Percentiles rank a stretch among this genome's conserved stretches.
These are phyloP conservation scores for Nakazawaea wyomingensis DNA, from an alignment of 805 yeast species.

Conservation along the genomic window DNA sequence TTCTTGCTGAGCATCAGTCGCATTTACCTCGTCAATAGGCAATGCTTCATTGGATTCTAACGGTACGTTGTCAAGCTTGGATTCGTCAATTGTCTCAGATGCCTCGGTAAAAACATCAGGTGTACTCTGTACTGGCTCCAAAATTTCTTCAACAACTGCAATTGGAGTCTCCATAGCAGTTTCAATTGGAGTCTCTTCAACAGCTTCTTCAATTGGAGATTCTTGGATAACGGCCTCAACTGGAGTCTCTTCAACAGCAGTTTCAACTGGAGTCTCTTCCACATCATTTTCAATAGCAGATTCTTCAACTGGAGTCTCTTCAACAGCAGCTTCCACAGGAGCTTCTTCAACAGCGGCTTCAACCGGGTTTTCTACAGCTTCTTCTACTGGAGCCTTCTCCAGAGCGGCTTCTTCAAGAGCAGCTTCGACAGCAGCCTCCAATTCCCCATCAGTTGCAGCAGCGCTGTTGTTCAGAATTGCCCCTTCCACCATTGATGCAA, in stretches of 20 bases:
- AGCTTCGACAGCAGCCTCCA: too few species aligned
- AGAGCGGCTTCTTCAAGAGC: too few species aligned
- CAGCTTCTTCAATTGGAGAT: not conserved
- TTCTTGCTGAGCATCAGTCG: not conserved
- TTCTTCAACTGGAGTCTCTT: not conserved
- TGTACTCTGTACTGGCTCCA: too few species aligned
- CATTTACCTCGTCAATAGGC: not conserved
- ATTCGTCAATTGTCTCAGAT: constrained; percentile 1
- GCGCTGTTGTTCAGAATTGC: too few species aligned
- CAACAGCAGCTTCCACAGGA: not conserved
- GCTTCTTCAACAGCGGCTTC: not conserved
- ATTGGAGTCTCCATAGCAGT: not conserved
- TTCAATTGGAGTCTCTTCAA: not conserved
- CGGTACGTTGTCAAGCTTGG: constrained; percentile 7
- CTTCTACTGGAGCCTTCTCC: not conserved
- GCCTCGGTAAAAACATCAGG: too few species aligned
- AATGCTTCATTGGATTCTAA: constrained; percentile 9
- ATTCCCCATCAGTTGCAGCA: too few species aligned
- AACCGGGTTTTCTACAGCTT: not conserved
- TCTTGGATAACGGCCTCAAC: not conserved
- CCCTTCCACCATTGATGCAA: too few species aligned
- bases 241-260: constrained; percentile 1
- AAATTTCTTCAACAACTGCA: not conserved
- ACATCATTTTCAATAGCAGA: not conserved
- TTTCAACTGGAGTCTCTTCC: not conserved